These are phyloP conservation scores for Carex scoparia DNA, from an alignment of 176 grass and related monocot species.

Conservation along the genomic window DNA sequence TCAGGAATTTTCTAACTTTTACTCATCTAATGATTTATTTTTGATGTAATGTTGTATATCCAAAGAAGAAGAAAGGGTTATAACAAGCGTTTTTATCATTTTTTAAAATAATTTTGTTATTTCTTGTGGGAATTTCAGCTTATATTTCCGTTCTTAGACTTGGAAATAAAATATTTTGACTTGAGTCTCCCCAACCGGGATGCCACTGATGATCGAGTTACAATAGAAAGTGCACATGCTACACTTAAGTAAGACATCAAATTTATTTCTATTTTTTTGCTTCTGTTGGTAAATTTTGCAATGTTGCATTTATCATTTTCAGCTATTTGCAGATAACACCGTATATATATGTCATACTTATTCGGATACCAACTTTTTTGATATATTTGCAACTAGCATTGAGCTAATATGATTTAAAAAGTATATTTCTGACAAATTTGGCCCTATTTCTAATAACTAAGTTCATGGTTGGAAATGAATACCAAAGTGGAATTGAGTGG, in stretches of 20 bases:
- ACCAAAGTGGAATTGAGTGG: too few species aligned
- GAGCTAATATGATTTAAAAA: neutral
- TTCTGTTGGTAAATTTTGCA: neutral
- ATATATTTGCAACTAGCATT: neutral
- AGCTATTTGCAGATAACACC: neutral
- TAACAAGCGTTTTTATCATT: neutral
- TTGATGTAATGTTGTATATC: neutral
- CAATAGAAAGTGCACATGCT: slow-evolving; percentile 72
- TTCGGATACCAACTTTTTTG: neutral
- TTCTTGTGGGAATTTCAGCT: slow-evolving; percentile 49
- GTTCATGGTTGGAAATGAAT: too few species aligned
- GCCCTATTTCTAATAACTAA: neutral
- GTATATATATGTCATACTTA: neutral
- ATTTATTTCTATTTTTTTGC: slow-evolving; percentile 16
- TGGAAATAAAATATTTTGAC: slow-evolving; percentile 97
- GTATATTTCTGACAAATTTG: neutral
- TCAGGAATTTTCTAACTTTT: slow-evolving; percentile 15
- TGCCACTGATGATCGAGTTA: slow-evolving; percentile 61
- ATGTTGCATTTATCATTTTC: neutral
- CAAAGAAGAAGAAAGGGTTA: neutral
- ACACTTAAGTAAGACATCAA: slow-evolving; percentile 52
- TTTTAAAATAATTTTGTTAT: slow-evolving; percentile 8
- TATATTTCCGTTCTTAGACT: slow-evolving; percentile 82
- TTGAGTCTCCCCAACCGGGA: slow-evolving; percentile 74
- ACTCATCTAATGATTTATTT: neutral